phyloP scores from a whole-genome alignment of 441 rosid genomes.

The Croton laevigatus region DNA sequence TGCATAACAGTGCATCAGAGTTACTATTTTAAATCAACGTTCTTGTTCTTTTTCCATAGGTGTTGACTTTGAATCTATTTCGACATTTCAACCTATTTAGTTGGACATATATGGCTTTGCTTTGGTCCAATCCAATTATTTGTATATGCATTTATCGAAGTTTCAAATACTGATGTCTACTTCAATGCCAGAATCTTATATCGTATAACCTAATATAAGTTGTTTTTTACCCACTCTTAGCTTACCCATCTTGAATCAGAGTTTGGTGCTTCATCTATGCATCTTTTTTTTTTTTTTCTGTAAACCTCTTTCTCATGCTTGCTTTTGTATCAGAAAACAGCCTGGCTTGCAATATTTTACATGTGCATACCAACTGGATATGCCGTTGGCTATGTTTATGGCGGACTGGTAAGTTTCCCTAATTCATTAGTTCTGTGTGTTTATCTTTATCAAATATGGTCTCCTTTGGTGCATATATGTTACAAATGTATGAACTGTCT shows the following conservation, averaged over 20 bases:
- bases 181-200: neutral
- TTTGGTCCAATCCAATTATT: neutral
- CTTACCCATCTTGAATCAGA: neutral
- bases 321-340: conserved; percentile 64
- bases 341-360: conserved; percentile 91
- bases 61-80: neutral
- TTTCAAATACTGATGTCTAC: neutral
- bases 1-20: neutral
- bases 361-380: conserved; percentile 96
- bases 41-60: neutral
- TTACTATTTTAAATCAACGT: neutral
- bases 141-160: neutral
- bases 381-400: conserved; percentile 89
- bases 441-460: conserved; percentile 7
- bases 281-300: conserved; percentile 1
- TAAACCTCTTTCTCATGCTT: conserved; percentile 16
- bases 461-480: neutral
- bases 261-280: neutral
- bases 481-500: neutral
- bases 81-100: neutral
- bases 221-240: neutral
- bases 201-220: neutral
- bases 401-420: conserved; percentile 63
- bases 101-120: neutral
- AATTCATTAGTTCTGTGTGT: neutral